Conservation (phyloP, 352 stramenopile species). For the Phytophthora colocasiae region DNA sequence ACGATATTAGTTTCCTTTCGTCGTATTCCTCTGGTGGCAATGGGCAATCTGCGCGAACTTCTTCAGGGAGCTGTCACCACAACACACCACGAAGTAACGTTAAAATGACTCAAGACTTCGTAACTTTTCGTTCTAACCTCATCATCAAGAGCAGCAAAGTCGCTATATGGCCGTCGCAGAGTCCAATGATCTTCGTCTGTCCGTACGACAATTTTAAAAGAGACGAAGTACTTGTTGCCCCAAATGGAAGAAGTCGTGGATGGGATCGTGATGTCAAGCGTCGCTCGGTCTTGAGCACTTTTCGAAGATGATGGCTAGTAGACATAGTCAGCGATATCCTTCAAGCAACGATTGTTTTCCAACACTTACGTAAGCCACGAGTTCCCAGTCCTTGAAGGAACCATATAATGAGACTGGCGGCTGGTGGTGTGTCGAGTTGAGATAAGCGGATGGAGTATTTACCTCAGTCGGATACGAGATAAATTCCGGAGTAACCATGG, state of each 20-base stretch:
- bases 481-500: conserved; percentile 57
- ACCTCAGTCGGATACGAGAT: conserved; percentile 54
- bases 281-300: conserved; percentile 25
- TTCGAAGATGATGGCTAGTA: conserved; percentile 32
- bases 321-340: conserved; percentile 5
- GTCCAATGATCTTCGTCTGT: conserved; percentile 78
- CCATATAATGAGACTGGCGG: conserved; percentile 59
- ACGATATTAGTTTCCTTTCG: conserved; percentile 58
- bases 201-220: conserved; percentile 78
- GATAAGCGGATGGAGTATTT: conserved; percentile 64
- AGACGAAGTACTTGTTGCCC: conserved; percentile 75
- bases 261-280: conserved; percentile 70
- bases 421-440: conserved; percentile 53
- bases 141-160: conserved; percentile 70
- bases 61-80: conserved; percentile 43
- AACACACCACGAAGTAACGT: background rate
- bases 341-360: background rate
- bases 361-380: conserved; percentile 27
- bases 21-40: conserved; percentile 57
- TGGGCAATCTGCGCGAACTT: conserved; percentile 50
- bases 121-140: conserved; percentile 32
- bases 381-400: conserved; percentile 58
- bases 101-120: background rate
- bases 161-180: conserved; percentile 66
- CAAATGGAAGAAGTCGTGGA: conserved; percentile 73